phyloP scores from a whole-genome alignment of 202 grass and related monocot species.

The Eragrostis tef region DNA sequence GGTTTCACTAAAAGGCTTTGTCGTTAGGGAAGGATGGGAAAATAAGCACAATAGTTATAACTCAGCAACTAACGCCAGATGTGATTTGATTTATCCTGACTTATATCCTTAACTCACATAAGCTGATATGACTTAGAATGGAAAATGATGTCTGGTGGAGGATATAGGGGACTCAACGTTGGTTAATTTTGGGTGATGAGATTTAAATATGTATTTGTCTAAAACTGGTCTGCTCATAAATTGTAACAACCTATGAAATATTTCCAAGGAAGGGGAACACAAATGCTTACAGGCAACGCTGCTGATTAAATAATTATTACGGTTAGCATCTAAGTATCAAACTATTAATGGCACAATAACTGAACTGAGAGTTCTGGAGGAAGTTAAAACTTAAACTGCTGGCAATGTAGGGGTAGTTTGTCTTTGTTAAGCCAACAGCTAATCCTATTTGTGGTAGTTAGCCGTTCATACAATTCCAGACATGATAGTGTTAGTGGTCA shows the following conservation, averaged over 20 bases:
- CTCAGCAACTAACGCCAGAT: background rate
- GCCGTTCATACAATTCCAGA: conserved; percentile 1
- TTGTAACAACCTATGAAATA: background rate
- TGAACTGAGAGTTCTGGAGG: background rate
- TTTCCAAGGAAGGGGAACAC: background rate
- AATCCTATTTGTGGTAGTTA: conserved; percentile 35
- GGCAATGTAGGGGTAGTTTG: background rate
- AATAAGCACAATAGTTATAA: conserved; percentile 12
- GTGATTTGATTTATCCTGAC: conserved; percentile 9
- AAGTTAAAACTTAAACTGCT: background rate
- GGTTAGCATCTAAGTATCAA: background rate
- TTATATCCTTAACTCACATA: background rate
- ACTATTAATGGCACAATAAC: background rate
- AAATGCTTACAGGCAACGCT: background rate
- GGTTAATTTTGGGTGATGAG: background rate
- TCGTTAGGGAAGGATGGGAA: background rate
- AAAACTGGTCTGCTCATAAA: background rate
- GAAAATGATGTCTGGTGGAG: conserved; percentile 1
- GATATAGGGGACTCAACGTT: background rate
- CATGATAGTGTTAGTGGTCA: background rate
- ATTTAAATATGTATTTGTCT: conserved; percentile 10
- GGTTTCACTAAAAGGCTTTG: conserved; percentile 31
- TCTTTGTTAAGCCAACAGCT: conserved; percentile 18
- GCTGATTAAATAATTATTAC: conserved; percentile 13
- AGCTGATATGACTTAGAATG: background rate